phyloP scores from a whole-genome alignment of 495 filamentous ascomycete genomes.

The Daldinia childiae region DNA sequence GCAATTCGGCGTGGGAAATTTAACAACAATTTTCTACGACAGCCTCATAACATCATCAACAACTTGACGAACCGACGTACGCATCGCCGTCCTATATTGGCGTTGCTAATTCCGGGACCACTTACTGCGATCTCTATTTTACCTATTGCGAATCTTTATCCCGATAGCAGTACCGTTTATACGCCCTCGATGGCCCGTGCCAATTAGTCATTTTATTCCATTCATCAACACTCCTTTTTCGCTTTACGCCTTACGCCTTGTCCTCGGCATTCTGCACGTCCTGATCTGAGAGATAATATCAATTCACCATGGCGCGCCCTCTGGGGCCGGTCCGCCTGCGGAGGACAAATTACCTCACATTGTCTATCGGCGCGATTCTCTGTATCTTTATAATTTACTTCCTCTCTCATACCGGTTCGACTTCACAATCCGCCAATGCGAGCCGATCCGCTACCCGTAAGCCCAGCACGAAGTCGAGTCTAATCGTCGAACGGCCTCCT shows the following conservation, averaged over 20 bases:
- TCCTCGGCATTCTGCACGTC: slow-evolving; percentile 24
- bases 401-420: slow-evolving; percentile 47
- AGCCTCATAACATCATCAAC: slow-evolving; percentile 26
- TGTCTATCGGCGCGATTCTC: slow-evolving; percentile 59
- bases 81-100: slow-evolving; percentile 24
- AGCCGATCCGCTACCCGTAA: slow-evolving; percentile 81
- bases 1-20: slow-evolving; percentile 34
- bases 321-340: slow-evolving; percentile 66
- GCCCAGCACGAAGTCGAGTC: slow-evolving; percentile 75
- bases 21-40: slow-evolving; percentile 36
- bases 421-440: slow-evolving; percentile 63
- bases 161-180: slow-evolving; percentile 23
- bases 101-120: slow-evolving; percentile 14
- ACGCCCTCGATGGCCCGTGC: slow-evolving; percentile 40
- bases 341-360: slow-evolving; percentile 62
- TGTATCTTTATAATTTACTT: slow-evolving; percentile 66
- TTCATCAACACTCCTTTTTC: slow-evolving; percentile 31
- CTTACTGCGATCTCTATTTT: slow-evolving; percentile 11
- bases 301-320: slow-evolving; percentile 58
- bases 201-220: slow-evolving; percentile 35
- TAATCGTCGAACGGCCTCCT: slow-evolving; percentile 74
- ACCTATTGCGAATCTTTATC: slow-evolving; percentile 21
- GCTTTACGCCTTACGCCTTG: slow-evolving; percentile 6
- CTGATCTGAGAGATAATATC: slow-evolving; percentile 28
- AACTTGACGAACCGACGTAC: slow-evolving; percentile 1